Evolutionary conservation across 2,329 filamentous ascomycete genomes (phyloP).

Genomic region (Talaromyces marneffei): DNA sequence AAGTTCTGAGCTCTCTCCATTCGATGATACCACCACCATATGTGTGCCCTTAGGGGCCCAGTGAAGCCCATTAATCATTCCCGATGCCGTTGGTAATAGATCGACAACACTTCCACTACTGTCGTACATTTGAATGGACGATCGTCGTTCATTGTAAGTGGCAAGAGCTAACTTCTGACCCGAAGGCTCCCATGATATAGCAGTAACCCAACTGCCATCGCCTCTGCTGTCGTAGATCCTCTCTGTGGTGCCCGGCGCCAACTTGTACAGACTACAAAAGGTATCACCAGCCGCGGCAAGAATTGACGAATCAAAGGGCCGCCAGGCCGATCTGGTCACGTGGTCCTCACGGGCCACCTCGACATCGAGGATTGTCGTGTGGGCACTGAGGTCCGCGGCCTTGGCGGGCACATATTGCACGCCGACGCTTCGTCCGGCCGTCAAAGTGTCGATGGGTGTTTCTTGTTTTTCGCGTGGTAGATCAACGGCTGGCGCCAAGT

Average conservation of each 20-base stretch:
- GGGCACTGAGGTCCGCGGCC: constrained; percentile 41
- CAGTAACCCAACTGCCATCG: constrained; percentile 35
- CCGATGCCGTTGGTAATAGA: constrained; percentile 40
- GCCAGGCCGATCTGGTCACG: constrained; percentile 41
- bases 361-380: constrained; percentile 40
- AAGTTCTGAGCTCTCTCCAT: constrained; percentile 35
- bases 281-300: constrained; percentile 40
- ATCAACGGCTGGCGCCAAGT: constrained; percentile 23
- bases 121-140: constrained; percentile 42
- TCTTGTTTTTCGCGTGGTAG: background rate
- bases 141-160: constrained; percentile 39
- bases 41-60: constrained; percentile 37
- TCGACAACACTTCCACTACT: constrained; percentile 40
- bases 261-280: constrained; percentile 43
- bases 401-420: constrained; percentile 46
- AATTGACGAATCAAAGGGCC: constrained; percentile 38
- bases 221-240: constrained; percentile 32
- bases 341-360: constrained; percentile 32
- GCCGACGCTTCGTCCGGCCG: constrained; percentile 41
- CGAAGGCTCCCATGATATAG: constrained; percentile 42
- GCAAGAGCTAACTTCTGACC: constrained; percentile 44
- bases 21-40: constrained; percentile 41
- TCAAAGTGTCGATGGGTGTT: constrained; percentile 33
- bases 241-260: constrained; percentile 25
- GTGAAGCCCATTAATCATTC: constrained; percentile 39